Base-by-base conservation (phyloP, 345 rosid genomes). In the Eucalyptus viminalis region DNA sequence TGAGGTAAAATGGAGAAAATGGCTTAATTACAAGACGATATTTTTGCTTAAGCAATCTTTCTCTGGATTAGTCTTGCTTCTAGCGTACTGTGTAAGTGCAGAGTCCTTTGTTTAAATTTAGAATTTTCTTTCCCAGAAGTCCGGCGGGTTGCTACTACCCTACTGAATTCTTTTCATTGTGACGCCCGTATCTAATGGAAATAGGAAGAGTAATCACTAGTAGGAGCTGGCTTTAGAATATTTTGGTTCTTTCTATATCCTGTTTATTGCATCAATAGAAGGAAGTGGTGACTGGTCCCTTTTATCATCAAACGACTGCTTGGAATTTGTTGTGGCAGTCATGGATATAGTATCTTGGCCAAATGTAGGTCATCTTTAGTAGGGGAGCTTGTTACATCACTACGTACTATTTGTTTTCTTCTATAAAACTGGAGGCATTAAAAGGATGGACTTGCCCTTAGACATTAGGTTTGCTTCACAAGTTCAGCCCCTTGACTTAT, bases 1-100 rank as follows among this genome's bases (percentile, higher is more conserved):
- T 54, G 95, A 96, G 98, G 99, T 97, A 90, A 69, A 25, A 2
- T 44, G 7, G 60, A 40, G 47, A 76, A 9, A 9, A 76, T 19
- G 45, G 25, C 83, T 76, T 21, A 21, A 19, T 76, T 21, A 21
- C 83, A 37, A 76, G 27, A 37, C 27, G 12, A 6, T 69, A 13
- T 37, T 76, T 65, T 76, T 40, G 83, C 83, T 76, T 11, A 37
- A 40, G 83, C 83, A 11, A 76, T 29, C 27, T 76, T 40, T 76
- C 83, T 40, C 27, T 76, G 83, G 83, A 21, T 37, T 37, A 76
- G 29, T 37, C 45, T 76, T 40, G 83, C 83, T 40, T 21, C 45
- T 40, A 11, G 83, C 21, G 45, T 4, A 53, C 58, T 0, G 58
- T 53, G 58, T 21, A 10, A 76, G 47, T 21, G 83, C 83, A 76